Base-by-base conservation (phyloP, 306 rosid genomes). In the Cicer pinnatifidum region DNA sequence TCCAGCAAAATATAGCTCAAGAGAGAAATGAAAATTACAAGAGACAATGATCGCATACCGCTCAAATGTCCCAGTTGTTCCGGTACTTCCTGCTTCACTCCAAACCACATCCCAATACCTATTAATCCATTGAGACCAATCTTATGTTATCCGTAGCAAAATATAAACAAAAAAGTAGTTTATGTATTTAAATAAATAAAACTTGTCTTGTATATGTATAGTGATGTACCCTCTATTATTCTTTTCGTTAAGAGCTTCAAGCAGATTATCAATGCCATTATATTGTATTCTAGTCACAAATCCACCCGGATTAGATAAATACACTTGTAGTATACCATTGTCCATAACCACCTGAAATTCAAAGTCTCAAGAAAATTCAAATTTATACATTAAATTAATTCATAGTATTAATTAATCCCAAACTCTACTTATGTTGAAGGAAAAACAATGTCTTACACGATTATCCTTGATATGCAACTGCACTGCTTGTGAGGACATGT, bases 41-140 rank as follows among this genome's bases (percentile, higher is more conserved):
- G 52, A 50, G 51, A 20, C 11, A 40, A 40, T 20, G 0, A 40
- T 48, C 4, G 60, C 89, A 63, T 88, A 89, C 99, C 82, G 84
- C 69, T 94, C 95, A 77, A 76, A 86, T 56, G 60, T 85, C 23
- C 99, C 99, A 0, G 81, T 75, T 53, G 88, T 84, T 70, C 88
- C 88, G 51, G 86, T 85, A 78, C 83, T 82, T 58, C 99, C 92
- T 5, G 90, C 84, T 79, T 89, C 84, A 80, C 88, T 89, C 99
- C 99, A 91, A 59, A 94, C 96, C 72, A 91, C 73, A 73, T 94
- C 99, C 99, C 97, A 94, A 50, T 91, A 94, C 85, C 98, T 94
- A 61, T 47, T 81, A 45, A 67, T 58, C 28, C 71, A 81, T n/a
- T 39, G 20, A 45, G 39, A 4, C 8, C 9, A 59, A 33, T 5